Evolutionary conservation across 805 yeast species (phyloP).

Genomic region (Torulaspora quercuum): DNA sequence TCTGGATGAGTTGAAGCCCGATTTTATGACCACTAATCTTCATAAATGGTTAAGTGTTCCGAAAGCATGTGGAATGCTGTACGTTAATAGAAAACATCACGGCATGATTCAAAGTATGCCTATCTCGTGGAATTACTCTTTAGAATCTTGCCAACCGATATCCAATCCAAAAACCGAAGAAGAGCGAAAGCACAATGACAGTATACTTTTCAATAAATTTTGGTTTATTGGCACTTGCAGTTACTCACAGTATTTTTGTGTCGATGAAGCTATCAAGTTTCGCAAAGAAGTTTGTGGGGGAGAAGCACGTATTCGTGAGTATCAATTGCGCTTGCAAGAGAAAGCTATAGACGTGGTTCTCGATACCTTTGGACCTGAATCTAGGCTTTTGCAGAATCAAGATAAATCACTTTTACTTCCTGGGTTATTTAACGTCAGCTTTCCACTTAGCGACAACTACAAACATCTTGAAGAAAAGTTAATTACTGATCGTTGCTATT

Average conservation of each 20-base stretch:
- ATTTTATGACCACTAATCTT: slow-evolving; percentile 57
- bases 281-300: slow-evolving; percentile 52
- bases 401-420: slow-evolving; percentile 17
- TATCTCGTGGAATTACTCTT: slow-evolving; percentile 42
- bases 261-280: slow-evolving; percentile 52
- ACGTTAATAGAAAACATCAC: slow-evolving; percentile 53
- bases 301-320: slow-evolving; percentile 47
- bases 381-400: slow-evolving; percentile 32
- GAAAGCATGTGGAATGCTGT: slow-evolving; percentile 55
- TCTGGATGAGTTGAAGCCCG: slow-evolving; percentile 47
- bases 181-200: slow-evolving; percentile 19
- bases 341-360: slow-evolving; percentile 42
- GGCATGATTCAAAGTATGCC: slow-evolving; percentile 53
- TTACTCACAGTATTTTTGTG: slow-evolving; percentile 42
- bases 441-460: slow-evolving; percentile 40
- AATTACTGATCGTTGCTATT: slow-evolving; percentile 17
- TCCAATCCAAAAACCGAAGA: slow-evolving; percentile 10
- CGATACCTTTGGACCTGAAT: slow-evolving; percentile 40
- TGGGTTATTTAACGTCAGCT: slow-evolving; percentile 38
- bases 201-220: slow-evolving; percentile 45
- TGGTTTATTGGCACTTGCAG: slow-evolving; percentile 49
- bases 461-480: slow-evolving; percentile 16
- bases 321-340: slow-evolving; percentile 46
- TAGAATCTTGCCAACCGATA: slow-evolving; percentile 9
- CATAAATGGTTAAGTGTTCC: slow-evolving; percentile 70